Conservation (phyloP, 2,329 filamentous ascomycete genomes). For the Fusarium globosum region DNA sequence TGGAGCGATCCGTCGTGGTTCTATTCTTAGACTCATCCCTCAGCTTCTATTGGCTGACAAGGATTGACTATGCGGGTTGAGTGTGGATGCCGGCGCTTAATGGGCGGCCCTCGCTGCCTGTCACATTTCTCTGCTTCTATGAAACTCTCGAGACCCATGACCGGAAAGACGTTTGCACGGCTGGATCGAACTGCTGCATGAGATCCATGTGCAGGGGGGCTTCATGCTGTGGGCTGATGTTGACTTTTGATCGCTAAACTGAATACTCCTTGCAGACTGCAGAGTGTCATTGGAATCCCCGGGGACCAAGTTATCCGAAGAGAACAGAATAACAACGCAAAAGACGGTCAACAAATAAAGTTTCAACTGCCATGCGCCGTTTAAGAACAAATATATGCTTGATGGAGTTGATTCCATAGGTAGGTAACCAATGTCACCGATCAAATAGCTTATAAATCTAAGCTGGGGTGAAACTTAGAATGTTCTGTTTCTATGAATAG, state of each 20-base stretch:
- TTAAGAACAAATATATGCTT: not conserved
- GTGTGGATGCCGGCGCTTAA: constrained; percentile 45
- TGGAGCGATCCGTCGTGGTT: constrained; percentile 19
- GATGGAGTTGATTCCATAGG: not conserved
- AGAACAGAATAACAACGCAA: constrained; percentile 6
- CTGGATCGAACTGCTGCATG: constrained; percentile 32
- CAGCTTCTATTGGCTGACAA: constrained; percentile 29
- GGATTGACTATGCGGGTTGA: constrained; percentile 37
- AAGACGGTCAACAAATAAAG: constrained; percentile 29
- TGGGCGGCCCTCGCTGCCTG: constrained; percentile 35
- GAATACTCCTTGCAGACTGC: constrained; percentile 1
- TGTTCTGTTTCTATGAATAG: not conserved
- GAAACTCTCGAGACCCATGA: constrained; percentile 23
- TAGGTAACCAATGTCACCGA: not conserved
- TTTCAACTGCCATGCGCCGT: not conserved
- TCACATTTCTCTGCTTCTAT: constrained; percentile 26
- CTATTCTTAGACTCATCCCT: constrained; percentile 43
- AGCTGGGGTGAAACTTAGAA: not conserved
- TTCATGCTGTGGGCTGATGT: constrained; percentile 22
- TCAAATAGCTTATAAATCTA: not conserved
- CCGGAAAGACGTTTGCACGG: constrained; percentile 27
- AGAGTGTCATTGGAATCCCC: not conserved
- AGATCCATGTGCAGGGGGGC: constrained; percentile 32
- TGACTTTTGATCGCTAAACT: constrained; percentile 17
- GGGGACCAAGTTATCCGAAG: not conserved